These are phyloP conservation scores for Pichia sp. DNA, from an alignment of 1,139 yeast genomes.

Conservation along the genomic window DNA sequence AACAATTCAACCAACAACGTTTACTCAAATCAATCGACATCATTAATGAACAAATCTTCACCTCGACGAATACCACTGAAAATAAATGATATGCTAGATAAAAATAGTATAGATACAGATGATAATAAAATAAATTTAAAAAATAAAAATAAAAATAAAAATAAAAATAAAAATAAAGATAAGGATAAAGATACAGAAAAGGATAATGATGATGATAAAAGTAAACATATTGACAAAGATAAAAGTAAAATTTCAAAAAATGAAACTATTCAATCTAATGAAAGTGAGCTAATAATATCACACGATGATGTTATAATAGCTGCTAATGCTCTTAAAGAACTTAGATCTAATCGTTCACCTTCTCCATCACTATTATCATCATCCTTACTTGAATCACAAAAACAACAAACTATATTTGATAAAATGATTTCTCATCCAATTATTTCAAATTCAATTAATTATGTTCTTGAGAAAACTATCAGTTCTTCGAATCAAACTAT, in stretches of 20 bases:
- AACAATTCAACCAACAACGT: no score
- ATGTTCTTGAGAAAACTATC: slow-evolving; percentile 30
- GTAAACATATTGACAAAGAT: no score
- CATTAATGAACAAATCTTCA: no score
- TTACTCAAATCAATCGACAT: no score
- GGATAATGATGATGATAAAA: no score
- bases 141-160: no score
- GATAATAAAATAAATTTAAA: no score
- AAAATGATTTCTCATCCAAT: slow-evolving; percentile 31
- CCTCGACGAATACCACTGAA: slow-evolving; percentile 2
- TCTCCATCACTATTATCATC: not conserved
- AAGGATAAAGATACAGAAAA: no score
- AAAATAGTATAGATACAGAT: slow-evolving; percentile 7
- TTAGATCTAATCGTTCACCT: slow-evolving; percentile 7
- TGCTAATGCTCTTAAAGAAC: slow-evolving; percentile 15
- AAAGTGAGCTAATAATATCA: no score
- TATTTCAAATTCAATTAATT: slow-evolving; percentile 30
- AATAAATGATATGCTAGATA: not conserved
- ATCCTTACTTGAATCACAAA: not conserved
- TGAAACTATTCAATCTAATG: no score
- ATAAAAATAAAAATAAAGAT: no score
- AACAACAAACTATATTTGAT: slow-evolving; percentile 24
- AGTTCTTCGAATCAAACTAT: slow-evolving; percentile 24
- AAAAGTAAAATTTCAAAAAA: no score
- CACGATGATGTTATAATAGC: slow-evolving; percentile 5